Percentiles rank a stretch among this genome's conserved stretches.
Conservation (phyloP, 768 basidiomycete genomes). For the Crepidotus variabilis region DNA sequence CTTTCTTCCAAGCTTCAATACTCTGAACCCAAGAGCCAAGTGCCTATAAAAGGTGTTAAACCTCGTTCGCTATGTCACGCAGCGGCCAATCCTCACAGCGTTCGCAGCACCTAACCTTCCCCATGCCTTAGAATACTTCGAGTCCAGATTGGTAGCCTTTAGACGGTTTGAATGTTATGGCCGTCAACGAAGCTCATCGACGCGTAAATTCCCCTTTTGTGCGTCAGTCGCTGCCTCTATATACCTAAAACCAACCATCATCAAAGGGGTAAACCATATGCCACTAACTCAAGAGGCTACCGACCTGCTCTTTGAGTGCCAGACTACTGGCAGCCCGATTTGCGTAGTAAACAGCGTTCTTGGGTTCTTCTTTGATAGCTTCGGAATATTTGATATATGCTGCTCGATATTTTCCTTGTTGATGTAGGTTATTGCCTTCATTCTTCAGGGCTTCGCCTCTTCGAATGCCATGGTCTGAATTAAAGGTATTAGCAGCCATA, state of each 20-base stretch:
- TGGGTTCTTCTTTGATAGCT: slow-evolving; percentile 34
- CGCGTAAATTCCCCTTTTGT: slow-evolving; percentile 17
- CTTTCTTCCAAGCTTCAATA: slow-evolving; percentile 27
- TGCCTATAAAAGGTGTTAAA: slow-evolving; percentile 12
- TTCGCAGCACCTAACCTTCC: slow-evolving; percentile 32
- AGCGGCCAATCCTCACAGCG: slow-evolving; percentile 17
- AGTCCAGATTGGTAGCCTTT: slow-evolving; percentile 36
- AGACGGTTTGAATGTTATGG: background rate
- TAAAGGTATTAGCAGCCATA: too few relatives aligned
- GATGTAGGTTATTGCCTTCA: slow-evolving; percentile 37
- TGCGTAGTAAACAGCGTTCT: slow-evolving; percentile 38
- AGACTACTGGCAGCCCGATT: slow-evolving; percentile 41
- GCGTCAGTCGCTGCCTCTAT: slow-evolving; percentile 29
- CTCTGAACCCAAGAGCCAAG: slow-evolving; percentile 15
- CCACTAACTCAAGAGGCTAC: background rate
- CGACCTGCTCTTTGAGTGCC: slow-evolving; percentile 29
- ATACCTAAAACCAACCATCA: slow-evolving; percentile 11
- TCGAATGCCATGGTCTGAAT: too few relatives aligned
- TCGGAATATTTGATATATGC: slow-evolving; percentile 38
- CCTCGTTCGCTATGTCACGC: background rate
- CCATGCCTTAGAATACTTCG: slow-evolving; percentile 40
- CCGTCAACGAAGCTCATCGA: background rate
- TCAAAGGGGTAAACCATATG: background rate
- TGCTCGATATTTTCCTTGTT: slow-evolving; percentile 25
- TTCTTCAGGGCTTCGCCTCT: slow-evolving; percentile 27